phyloP scores from a whole-genome alignment of 768 basidiomycete genomes.

The Leccinum aurantiacum region DNA sequence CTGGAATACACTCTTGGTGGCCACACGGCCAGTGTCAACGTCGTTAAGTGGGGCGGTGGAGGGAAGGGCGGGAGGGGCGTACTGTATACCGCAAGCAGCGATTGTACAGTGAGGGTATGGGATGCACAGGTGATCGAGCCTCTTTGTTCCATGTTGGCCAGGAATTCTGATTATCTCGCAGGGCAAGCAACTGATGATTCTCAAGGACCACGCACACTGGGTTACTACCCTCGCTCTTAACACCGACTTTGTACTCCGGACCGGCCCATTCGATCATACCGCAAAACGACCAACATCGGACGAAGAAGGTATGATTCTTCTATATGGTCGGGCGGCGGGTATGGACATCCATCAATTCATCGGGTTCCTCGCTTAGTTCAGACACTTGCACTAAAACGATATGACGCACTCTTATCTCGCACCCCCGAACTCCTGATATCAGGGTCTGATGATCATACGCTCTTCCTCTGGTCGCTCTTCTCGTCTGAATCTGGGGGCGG shows the following conservation, averaged over 20 bases:
- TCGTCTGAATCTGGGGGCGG: conserved; percentile 39
- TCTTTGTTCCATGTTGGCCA: background rate
- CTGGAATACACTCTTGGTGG: conserved; percentile 93
- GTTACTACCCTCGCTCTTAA: conserved; percentile 95
- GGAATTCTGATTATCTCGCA: conserved; percentile 31
- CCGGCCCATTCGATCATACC: conserved; percentile 92
- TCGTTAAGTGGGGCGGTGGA: conserved; percentile 94
- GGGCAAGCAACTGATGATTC: conserved; percentile 79
- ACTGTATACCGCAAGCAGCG: conserved; percentile 93
- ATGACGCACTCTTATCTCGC: conserved; percentile 62
- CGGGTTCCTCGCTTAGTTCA: conserved; percentile 51
- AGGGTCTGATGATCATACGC: conserved; percentile 96
- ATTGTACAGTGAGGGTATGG: conserved; percentile 94
- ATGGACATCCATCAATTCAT: background rate
- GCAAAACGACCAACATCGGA: conserved; percentile 77
- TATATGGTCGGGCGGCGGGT: background rate
- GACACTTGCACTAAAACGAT: conserved; percentile 72
- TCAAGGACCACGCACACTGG: conserved; percentile 98
- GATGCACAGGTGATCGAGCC: conserved; percentile 69
- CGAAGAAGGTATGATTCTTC: conserved; percentile 60
- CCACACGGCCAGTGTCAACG: conserved; percentile 92
- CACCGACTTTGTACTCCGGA: conserved; percentile 92
- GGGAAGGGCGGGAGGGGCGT: conserved; percentile 64
- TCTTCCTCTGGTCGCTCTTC: conserved; percentile 93
- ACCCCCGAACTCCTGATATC: conserved; percentile 86